Base-by-base conservation (phyloP, 371 early-diverging fungal genomes). In the Dichotomocladium elegans region DNA sequence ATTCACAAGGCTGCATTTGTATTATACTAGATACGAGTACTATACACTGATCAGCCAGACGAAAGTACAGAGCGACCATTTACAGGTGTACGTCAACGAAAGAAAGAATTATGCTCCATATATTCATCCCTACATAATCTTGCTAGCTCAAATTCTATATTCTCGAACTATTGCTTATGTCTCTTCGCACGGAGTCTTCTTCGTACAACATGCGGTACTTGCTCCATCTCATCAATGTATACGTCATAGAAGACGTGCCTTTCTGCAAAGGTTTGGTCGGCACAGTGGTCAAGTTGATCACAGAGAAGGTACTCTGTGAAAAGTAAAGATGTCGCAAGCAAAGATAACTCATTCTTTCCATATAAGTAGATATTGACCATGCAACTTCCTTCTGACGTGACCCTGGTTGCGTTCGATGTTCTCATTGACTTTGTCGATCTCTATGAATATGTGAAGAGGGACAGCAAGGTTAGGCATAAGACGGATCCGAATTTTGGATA, bases 241-340 rank as follows among this genome's bases (percentile, higher is more conserved):
- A 87, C 59, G 85, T 83, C 1, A 74, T 81, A 29, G 89, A 92
- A 54, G 90, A 92, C 65, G 87, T 83, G 5, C 77, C 82, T 0
- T 87, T 86, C 41, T 86, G 88, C 49, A 88, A 88, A 7, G 86
- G 88, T 2, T 62, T 88, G 14, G 85, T 85, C 17, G 82, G 82
- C 11, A 77, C 86, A 0, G 85, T 90, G 5, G 82, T 90, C 25
- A 82, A 83, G 45, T 62, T 79, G 4, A 87, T 90, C 28, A 87
- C 85, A 60, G 90, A 89, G 41, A 90, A 86, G 86, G 85, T n/a
- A n/a, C n/a, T n/a, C n/a, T n/a, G n/a, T n/a, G n/a, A n/a, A n/a
- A n/a, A n/a, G n/a, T 88, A 65, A 21, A 10, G 26, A 14, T 37
- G 2, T 37, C 34, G n/a, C n/a, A n/a, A n/a, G n/a, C n/a, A n/a